Percentiles rank a stretch among this genome's conserved stretches.
phyloP scores from a whole-genome alignment of 2,329 filamentous ascomycete genomes.

The Claviceps digitariae region DNA sequence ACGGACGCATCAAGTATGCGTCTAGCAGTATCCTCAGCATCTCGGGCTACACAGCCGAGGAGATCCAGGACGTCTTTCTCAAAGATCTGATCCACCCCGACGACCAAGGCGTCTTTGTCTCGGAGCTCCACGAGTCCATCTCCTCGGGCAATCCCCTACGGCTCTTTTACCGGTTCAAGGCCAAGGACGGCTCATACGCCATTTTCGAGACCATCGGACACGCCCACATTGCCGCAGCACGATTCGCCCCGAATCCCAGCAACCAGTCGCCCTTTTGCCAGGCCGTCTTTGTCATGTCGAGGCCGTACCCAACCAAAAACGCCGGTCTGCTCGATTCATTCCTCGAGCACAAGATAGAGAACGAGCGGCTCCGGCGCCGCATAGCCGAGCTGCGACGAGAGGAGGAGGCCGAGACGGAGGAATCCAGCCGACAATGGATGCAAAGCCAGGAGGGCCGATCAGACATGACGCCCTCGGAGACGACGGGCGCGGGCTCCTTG shows the following conservation, averaged over 20 bases:
- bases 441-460: constrained; percentile 44
- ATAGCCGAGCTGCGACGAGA: constrained; percentile 78
- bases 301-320: constrained; percentile 82
- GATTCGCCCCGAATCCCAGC: constrained; percentile 46
- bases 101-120: constrained; percentile 68
- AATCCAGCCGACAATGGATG: constrained; percentile 46
- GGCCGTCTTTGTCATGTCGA: constrained; percentile 86
- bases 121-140: constrained; percentile 83
- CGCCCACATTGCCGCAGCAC: constrained; percentile 66
- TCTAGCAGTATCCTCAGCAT: constrained; percentile 64
- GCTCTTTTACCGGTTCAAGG: constrained; percentile 77
- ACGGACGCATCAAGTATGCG: constrained; percentile 74
- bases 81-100: constrained; percentile 76
- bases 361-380: constrained; percentile 70
- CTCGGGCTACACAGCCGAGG: constrained; percentile 59
- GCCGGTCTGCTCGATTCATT: constrained; percentile 79
- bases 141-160: constrained; percentile 65
- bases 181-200: constrained; percentile 55
- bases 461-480: constrained; percentile 38
- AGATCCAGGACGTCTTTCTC: constrained; percentile 63
- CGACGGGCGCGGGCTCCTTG: constrained; percentile 21
- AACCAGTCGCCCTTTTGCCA: constrained; percentile 62
- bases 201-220: constrained; percentile 92
- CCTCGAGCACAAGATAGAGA: constrained; percentile 92
- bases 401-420: constrained; percentile 66